A percentile compares a stretch with the other conserved stretches of the same genome.
Evolutionary conservation across 192 early-diverging fungal species (phyloP).

Genomic region (Coemansia erecta): DNA sequence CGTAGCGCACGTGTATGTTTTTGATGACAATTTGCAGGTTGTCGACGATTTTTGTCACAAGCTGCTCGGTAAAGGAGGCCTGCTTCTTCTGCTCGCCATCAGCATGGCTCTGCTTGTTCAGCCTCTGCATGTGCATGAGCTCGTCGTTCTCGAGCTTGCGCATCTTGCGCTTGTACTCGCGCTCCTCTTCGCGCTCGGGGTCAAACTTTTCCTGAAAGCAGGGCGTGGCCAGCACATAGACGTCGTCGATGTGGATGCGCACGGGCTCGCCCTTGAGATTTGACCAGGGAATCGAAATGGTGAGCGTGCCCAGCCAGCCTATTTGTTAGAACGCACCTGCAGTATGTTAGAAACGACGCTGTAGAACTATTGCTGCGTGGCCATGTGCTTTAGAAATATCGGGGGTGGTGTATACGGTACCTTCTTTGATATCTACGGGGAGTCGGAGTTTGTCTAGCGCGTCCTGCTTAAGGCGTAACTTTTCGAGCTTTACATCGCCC

Average conservation of each 20-base stretch:
- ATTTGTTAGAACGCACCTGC: neutral
- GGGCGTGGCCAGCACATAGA: constrained; percentile 84
- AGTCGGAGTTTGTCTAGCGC: constrained; percentile 92
- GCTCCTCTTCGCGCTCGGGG: constrained; percentile 73
- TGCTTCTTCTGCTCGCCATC: constrained; percentile 65
- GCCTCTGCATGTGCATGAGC: constrained; percentile 29
- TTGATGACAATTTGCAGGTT: constrained; percentile 94
- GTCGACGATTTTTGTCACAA: constrained; percentile 92
- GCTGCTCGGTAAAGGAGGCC: constrained; percentile 82
- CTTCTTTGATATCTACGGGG: constrained; percentile 88
- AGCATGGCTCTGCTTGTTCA: constrained; percentile 19
- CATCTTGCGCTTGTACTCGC: constrained; percentile 76
- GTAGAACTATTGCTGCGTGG: no score
- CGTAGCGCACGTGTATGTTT: constrained; percentile 95
- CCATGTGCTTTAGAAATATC: no score
- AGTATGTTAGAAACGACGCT: no score
- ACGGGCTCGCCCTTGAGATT: constrained; percentile 95
- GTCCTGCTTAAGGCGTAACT: constrained; percentile 83
- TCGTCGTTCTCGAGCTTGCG: constrained; percentile 69
- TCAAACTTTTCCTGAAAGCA: constrained; percentile 81
- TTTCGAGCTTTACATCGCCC: constrained; percentile 93
- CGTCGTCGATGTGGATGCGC: constrained; percentile 81
- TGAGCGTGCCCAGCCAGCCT: constrained; percentile 92
- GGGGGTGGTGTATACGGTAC: constrained; percentile 2
- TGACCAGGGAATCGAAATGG: constrained; percentile 93